These are phyloP conservation scores for Medicago ruthenica DNA, from an alignment of 306 rosid species.

Conservation along the genomic window DNA sequence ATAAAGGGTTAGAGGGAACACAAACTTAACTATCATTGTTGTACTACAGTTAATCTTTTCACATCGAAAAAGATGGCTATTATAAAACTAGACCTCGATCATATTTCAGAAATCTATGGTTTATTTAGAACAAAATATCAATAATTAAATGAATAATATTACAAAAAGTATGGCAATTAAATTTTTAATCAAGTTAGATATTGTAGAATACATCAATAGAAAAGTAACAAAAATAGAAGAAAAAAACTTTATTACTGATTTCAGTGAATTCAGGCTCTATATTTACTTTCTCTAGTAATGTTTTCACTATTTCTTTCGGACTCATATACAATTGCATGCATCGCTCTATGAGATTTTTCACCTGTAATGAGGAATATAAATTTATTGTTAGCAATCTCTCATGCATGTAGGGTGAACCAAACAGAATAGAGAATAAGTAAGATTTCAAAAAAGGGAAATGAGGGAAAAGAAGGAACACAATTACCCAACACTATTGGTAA, in stretches of 20 bases:
- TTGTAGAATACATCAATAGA: neutral
- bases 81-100: no score
- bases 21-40: no score
- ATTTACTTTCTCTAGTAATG: constrained; percentile 72
- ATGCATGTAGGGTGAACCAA: no score
- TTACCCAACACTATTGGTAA: no score
- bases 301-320: constrained; percentile 82
- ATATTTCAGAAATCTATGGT: no score
- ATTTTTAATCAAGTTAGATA: neutral
- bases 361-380: constrained; percentile 48
- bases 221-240: neutral
- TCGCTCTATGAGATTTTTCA: constrained; percentile 88
- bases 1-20: no score
- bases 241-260: constrained; percentile 59
- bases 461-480: no score
- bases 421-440: neutral
- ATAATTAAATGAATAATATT: neutral
- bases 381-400: neutral
- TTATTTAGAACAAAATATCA: neutral
- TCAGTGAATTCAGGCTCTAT: constrained; percentile 94
- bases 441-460: neutral
- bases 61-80: no score
- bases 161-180: no score
- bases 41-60: no score
- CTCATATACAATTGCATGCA: constrained; percentile 92